These are phyloP conservation scores for Hypoxylon rickii DNA, from an alignment of 495 filamentous ascomycete species.

Conservation along the genomic window DNA sequence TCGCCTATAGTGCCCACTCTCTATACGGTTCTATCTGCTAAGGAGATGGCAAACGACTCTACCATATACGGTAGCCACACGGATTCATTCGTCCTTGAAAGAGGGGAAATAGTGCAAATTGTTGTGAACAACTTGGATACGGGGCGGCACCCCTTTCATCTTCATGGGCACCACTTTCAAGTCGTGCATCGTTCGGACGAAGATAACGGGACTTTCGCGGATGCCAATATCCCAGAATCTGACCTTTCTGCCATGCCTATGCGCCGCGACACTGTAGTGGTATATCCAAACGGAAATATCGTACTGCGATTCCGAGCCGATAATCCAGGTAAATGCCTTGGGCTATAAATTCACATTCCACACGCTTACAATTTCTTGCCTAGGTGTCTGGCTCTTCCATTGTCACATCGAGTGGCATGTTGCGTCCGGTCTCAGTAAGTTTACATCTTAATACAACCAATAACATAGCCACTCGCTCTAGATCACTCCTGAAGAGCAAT, in stretches of 20 bases:
- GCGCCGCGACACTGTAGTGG: slow-evolving; percentile 60
- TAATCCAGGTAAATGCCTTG: slow-evolving; percentile 64
- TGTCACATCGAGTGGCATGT: slow-evolving; percentile 77
- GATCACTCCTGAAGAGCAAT: not conserved
- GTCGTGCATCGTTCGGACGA: slow-evolving; percentile 52
- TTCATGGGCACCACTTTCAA: slow-evolving; percentile 87
- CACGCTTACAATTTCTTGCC: not conserved
- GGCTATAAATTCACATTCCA: not conserved
- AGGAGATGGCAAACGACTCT: slow-evolving; percentile 63
- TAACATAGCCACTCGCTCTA: not conserved
- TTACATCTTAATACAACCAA: not conserved
- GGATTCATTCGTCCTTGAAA: slow-evolving; percentile 68
- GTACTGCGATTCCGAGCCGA: slow-evolving; percentile 70
- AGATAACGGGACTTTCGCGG: slow-evolving; percentile 49
- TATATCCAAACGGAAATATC: slow-evolving; percentile 61
- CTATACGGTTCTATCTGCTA: slow-evolving; percentile 72
- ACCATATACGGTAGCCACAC: slow-evolving; percentile 75
- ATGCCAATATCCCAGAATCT: slow-evolving; percentile 47
- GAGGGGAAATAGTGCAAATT: slow-evolving; percentile 73
- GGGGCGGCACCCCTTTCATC: slow-evolving; percentile 81
- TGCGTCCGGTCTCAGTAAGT: slow-evolving; percentile 59
- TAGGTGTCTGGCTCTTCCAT: slow-evolving; percentile 72
- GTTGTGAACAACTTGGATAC: slow-evolving; percentile 78
- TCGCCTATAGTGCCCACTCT: slow-evolving; percentile 77
- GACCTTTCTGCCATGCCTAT: slow-evolving; percentile 52